Percentiles rank a stretch among this genome's conserved stretches.
These are phyloP conservation scores for Cytospora leucostoma DNA, from an alignment of 2,329 filamentous ascomycete genomes.

Conservation along the genomic window DNA sequence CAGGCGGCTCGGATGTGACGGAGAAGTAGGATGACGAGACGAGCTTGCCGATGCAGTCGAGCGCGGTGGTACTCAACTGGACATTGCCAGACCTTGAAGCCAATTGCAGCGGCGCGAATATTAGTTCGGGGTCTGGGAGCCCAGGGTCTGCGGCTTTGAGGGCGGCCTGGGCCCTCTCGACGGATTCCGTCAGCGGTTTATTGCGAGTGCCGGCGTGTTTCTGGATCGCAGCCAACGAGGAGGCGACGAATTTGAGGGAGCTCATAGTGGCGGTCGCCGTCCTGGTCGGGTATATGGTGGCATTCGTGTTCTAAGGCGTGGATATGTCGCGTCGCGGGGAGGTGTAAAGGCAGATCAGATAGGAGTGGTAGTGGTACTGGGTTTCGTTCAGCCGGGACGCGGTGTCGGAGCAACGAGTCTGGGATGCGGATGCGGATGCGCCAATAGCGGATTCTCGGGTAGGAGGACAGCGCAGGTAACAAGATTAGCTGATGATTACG, in stretches of 20 bases:
- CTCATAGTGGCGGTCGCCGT: constrained; percentile 64
- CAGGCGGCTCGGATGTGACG: constrained; percentile 51
- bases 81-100: constrained; percentile 86
- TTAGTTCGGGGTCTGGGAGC: constrained; percentile 83
- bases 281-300: constrained; percentile 16
- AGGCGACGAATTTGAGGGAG: constrained; percentile 94
- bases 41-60: constrained; percentile 98
- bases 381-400: neutral
- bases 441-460: constrained; percentile 2
- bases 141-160: constrained; percentile 83
- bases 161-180: constrained; percentile 78
- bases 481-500: constrained; percentile 13
- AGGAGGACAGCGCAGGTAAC: constrained; percentile 6
- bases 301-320: constrained; percentile 42
- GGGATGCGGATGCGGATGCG: constrained; percentile 5
- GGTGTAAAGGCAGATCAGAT: neutral
- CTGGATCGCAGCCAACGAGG: constrained; percentile 88
- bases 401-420: neutral
- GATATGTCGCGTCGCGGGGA: neutral
- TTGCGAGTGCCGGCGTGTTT: constrained; percentile 77
- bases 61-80: constrained; percentile 81
- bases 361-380: neutral
- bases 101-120: constrained; percentile 88
- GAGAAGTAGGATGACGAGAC: constrained; percentile 99
- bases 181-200: constrained; percentile 79